These are phyloP conservation scores for Beverwykella pulmonaria DNA, from an alignment of 495 filamentous ascomycete species.

Conservation along the genomic window DNA sequence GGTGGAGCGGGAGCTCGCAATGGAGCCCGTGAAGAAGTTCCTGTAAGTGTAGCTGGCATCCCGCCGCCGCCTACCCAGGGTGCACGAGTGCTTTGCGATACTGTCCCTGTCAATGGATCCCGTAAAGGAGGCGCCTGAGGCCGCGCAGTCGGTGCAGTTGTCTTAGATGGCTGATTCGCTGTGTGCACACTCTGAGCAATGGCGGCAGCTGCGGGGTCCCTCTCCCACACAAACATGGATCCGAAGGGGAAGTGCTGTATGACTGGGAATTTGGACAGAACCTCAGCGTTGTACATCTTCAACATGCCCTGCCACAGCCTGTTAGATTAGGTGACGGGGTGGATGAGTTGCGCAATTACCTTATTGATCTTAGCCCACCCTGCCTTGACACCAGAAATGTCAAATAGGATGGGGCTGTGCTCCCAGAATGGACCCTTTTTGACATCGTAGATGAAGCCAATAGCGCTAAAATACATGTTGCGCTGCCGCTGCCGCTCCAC, in stretches of 20 bases:
- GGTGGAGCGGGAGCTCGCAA: slow-evolving; percentile 47
- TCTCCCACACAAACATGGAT: slow-evolving; percentile 80
- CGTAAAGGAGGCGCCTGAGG: slow-evolving; percentile 17
- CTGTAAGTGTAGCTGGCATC: slow-evolving; percentile 41
- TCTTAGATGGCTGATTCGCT: slow-evolving; percentile 55
- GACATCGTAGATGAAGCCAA: slow-evolving; percentile 98
- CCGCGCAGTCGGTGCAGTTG: slow-evolving; percentile 27
- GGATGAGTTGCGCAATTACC: slow-evolving; percentile 47
- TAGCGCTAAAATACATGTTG: slow-evolving; percentile 97
- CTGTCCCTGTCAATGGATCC: slow-evolving; percentile 20
- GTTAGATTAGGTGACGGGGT: slow-evolving; percentile 10
- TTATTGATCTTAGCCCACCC: slow-evolving; percentile 99
- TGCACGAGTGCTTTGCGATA: slow-evolving; percentile 44
- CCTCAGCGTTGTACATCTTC: slow-evolving; percentile 74
- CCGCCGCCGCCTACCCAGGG: slow-evolving; percentile 50
- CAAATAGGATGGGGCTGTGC: slow-evolving; percentile 91
- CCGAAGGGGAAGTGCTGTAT: slow-evolving; percentile 76
- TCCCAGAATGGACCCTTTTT: slow-evolving; percentile 99
- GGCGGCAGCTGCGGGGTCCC: slow-evolving; percentile 62
- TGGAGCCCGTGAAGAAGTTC: slow-evolving; percentile 51
- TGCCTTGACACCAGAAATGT: slow-evolving; percentile 84
- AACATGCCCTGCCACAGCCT: slow-evolving; percentile 61
- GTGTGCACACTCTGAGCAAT: slow-evolving; percentile 58
- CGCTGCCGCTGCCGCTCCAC: slow-evolving; percentile 68
- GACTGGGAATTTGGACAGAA: slow-evolving; percentile 70